phyloP scores from a whole-genome alignment of 306 rosid genomes.

The Pyrus bretschneideri region DNA sequence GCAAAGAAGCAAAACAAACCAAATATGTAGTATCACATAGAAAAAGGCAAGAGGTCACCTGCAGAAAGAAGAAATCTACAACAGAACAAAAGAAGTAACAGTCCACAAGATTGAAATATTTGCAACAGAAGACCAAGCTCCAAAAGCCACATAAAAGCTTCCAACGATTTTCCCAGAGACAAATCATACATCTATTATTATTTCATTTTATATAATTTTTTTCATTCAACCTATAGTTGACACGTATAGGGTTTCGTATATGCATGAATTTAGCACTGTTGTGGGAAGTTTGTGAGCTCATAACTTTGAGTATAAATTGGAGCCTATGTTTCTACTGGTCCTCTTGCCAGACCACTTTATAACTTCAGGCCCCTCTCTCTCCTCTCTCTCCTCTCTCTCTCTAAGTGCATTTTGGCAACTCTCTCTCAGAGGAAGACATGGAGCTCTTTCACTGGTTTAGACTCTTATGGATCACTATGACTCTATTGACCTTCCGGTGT shows the following conservation, averaged over 20 bases:
- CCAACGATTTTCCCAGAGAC: constrained; percentile 18
- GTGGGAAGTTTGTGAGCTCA: not conserved
- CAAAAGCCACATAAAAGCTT: constrained; percentile 22
- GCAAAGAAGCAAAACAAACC: constrained; percentile 3
- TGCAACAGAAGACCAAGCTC: constrained; percentile 20
- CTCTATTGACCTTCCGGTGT: not conserved
- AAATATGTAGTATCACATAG: constrained; percentile 7
- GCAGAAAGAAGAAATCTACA: constrained; percentile 12
- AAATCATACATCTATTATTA: not conserved
- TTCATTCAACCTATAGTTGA: constrained; percentile 20
- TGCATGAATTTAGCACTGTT: constrained; percentile 8
- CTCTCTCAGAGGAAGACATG: constrained; percentile 32
- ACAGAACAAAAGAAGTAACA: not conserved
- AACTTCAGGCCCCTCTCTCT: constrained; percentile 9
- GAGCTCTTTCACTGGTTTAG: constrained; percentile 19
- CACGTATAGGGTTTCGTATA: constrained; percentile 32
- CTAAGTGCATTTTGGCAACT: constrained; percentile 14
- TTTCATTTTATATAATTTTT: not conserved
- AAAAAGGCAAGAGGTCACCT: constrained; percentile 7
- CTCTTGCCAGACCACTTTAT: constrained; percentile 22
- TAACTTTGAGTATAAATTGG: constrained; percentile 29
- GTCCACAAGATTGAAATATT: constrained; percentile 6
- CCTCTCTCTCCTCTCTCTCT: constrained; percentile 12
- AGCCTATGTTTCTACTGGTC: constrained; percentile 17
- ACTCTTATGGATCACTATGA: constrained; percentile 23